Base-by-base conservation (phyloP, 208 protist genomes). In the Leptomonas seymouri region DNA sequence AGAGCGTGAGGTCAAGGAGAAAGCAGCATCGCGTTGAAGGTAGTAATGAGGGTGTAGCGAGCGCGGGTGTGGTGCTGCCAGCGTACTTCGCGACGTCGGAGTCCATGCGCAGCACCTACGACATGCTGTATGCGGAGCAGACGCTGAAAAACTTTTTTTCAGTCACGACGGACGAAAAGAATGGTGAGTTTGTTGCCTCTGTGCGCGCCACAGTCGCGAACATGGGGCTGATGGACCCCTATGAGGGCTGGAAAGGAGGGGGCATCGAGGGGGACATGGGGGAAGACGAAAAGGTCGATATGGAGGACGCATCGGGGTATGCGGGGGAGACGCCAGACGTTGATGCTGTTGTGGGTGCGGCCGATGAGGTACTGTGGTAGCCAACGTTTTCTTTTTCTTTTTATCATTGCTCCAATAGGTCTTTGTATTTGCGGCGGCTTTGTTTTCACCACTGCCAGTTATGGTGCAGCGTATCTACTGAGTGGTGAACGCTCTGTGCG, bases 211-310 rank as follows among this genome's bases (percentile, higher is more conserved):
- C 85, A 23, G 76, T 78, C 60, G 62, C 72, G 12, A 61, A 59
- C 15, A 91, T 91, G 85, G 83, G 83, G 0, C 20, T 91, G n/a
- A 63, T 68, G 54, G 83, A 91, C 53, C 78, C 73, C 0, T 87
- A 85, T 39, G 67, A 81, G 34, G 78, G 58, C 20, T 62, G 67
- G 81, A 42, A 55, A 23, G 69, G 53, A 20, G 55, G 75, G 25
- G 54, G 44, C n/a, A 27, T 49, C 20, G 67, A 81, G 50, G 45
- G 42, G 15, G 49, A 76, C 34, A 21, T 8, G 30, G 25, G 0
- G 21, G 62, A 30, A 15, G 54, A 59, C 21, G 53, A 64, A 23
- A 30, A 31, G 0, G 66, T 71, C 53, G 66, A 66, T 21, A 28
- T 53, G 2, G 59, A 78, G 23, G 67, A 48, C 44, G 18, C 11